Base-by-base conservation (phyloP, 2,329 filamentous ascomycete species). In the Hypoxylon sp. region DNA sequence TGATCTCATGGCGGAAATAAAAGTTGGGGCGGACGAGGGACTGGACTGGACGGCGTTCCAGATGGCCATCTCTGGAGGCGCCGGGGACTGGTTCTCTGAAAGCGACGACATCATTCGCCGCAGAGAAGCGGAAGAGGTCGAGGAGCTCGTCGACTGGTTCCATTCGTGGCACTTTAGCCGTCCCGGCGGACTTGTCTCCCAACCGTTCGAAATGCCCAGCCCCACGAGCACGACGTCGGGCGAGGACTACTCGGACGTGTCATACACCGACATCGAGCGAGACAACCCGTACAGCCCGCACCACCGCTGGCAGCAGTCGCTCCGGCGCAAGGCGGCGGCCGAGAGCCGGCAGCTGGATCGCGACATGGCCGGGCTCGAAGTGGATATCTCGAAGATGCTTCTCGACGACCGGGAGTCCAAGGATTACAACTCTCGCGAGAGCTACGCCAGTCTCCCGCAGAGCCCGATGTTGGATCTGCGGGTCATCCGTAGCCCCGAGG, bases 41-140 rank as follows among this genome's bases (percentile, higher is more conserved):
- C 76, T 90, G 2, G 87, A 90, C 79, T 90, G 87, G 87, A 88
- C 85, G 5, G 87, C 87, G 2, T 90, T 89, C 74, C 88, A 90
- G 76, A 89, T 89, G 83, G 87, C 88, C 14, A 89, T 90, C 53
- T 78, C 86, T 0, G 87, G 87, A 45, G 86, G 85, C 4, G 84
- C 85, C 1, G 85, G 84, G 30, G 86, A 87, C 69, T 80, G 86
- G 48, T 80, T 82, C 56, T 78, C 79, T 17, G 85, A 85, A 55
- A 78, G 79, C 17, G 78, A 80, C 51, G 81, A 82, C 71, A 80
- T 78, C 49, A 77, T 80, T 11, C 79, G 76, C 5, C 77, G 72
- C 10, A 73, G 71, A 9, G 80, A 84, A 45, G 80, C 81, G 4
- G 84, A 86, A 60, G 84, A 87, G 61, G 74, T 78, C 3, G 82